Evolutionary conservation across 768 basidiomycete genomes (phyloP).

Genomic region (Cystobasidium onofrii): DNA sequence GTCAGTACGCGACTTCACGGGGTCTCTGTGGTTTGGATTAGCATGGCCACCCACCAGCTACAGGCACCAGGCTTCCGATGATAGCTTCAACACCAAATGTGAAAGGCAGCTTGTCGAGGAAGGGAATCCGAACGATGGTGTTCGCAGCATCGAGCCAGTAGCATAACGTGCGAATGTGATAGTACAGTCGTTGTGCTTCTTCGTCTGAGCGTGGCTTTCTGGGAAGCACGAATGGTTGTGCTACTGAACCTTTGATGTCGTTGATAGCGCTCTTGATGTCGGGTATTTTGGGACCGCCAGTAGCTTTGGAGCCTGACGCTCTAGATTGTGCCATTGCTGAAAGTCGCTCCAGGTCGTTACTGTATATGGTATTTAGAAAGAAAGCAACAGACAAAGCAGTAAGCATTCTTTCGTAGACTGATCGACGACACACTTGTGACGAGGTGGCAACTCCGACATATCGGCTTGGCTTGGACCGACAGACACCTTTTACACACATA

Average conservation of each 20-base stretch:
- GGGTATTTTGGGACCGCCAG: not conserved
- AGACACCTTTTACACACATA: not conserved
- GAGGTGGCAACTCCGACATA: not conserved
- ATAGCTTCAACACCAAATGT: conserved; percentile 27
- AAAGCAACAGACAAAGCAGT: not conserved
- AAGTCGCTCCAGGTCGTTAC: not conserved
- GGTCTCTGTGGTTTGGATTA: no score
- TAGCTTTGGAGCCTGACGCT: not conserved
- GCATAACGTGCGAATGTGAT: conserved; percentile 26
- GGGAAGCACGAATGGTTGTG: conserved; percentile 25
- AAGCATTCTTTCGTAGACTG: not conserved
- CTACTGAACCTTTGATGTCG: conserved; percentile 14
- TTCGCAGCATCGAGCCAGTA: conserved; percentile 29
- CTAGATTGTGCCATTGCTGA: not conserved
- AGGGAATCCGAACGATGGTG: conserved; percentile 11
- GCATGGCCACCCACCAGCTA: not conserved
- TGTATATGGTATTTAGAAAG: not conserved
- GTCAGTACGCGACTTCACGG: no score
- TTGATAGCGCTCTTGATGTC: conserved; percentile 17
- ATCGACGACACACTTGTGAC: not conserved
- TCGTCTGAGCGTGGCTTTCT: conserved; percentile 10
- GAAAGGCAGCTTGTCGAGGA: conserved; percentile 28
- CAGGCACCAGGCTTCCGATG: conserved; percentile 9
- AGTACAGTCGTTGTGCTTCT: conserved; percentile 26
- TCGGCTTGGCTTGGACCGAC: not conserved